These are phyloP conservation scores for Trypanosoma boissoni DNA, from an alignment of 208 protist species.

Conservation along the genomic window DNA sequence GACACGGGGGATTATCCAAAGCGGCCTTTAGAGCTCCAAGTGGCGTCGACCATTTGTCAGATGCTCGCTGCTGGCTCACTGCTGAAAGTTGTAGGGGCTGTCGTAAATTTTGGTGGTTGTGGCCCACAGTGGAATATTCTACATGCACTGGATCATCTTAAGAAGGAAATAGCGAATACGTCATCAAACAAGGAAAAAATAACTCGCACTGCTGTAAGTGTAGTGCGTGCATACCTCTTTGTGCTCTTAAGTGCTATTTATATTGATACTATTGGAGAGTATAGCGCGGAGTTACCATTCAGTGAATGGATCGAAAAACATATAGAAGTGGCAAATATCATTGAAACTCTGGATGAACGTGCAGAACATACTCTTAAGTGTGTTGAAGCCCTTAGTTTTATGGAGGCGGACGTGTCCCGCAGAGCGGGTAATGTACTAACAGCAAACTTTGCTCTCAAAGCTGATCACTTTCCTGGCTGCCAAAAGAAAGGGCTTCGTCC, in stretches of 20 bases:
- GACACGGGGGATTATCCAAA: conserved; percentile 44
- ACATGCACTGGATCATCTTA: conserved; percentile 63
- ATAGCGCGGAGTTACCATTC: conserved; percentile 41
- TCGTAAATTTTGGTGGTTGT: conserved; percentile 58
- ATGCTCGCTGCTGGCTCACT: conserved; percentile 82
- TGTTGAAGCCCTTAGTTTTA: conserved; percentile 58
- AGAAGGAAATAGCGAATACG: conserved; percentile 42
- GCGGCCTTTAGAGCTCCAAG: conserved; percentile 56
- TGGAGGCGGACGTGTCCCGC: conserved; percentile 67
- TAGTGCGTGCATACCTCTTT: conserved; percentile 77
- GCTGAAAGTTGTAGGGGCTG: conserved; percentile 66
- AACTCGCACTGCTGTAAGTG: conserved; percentile 56
- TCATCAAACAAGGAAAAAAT: conserved; percentile 52
- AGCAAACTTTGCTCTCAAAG: conserved; percentile 86
- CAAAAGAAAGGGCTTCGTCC: conserved; percentile 86
- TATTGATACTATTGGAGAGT: conserved; percentile 53
- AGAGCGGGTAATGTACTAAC: conserved; percentile 81
- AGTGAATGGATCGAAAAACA: conserved; percentile 63
- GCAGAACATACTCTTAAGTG: conserved; percentile 70
- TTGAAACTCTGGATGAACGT: conserved; percentile 62
- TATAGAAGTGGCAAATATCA: conserved; percentile 75
- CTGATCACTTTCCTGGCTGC: conserved; percentile 88
- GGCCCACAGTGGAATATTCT: conserved; percentile 78
- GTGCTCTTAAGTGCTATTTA: conserved; percentile 80
- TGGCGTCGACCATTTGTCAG: conserved; percentile 84